Conservation (phyloP, 441 rosid species). For the Populus hybrid region DNA sequence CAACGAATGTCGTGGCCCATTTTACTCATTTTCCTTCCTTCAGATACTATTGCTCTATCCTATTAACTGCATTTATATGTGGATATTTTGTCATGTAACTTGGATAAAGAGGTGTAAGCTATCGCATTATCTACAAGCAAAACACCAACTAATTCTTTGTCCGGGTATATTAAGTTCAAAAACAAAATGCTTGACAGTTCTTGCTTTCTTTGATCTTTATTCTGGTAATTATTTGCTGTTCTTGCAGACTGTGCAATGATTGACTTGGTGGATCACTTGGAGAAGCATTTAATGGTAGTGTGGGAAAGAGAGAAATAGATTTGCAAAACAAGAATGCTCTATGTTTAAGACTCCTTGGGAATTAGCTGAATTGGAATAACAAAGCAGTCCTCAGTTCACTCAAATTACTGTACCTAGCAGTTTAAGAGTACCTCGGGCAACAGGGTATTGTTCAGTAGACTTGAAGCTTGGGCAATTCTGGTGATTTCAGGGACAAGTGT, state of each 20-base stretch:
- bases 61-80: conserved; percentile 2
- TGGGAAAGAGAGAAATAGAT: conserved; percentile 9
- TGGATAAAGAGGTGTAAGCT: not conserved
- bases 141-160: not conserved
- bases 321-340: conserved; percentile 20
- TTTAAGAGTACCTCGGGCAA: conserved; percentile 10
- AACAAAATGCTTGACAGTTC: not conserved
- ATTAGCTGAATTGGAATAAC: conserved; percentile 20
- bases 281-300: conserved; percentile 8
- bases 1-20: conserved; percentile 20
- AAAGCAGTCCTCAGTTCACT: conserved; percentile 18
- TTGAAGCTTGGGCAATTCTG: conserved; percentile 28
- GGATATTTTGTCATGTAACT: not conserved
- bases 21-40: not conserved
- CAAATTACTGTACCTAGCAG: conserved; percentile 21
- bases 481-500: conserved; percentile 19
- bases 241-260: conserved; percentile 5
- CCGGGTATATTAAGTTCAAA: not conserved
- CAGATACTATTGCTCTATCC: not conserved
- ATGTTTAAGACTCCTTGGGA: conserved; percentile 28
- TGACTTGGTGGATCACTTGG: conserved; percentile 11
- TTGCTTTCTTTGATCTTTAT: not conserved
- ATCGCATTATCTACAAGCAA: not conserved
- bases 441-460: conserved; percentile 24
- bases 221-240: conserved; percentile 9